phyloP scores from a whole-genome alignment of 2,329 filamentous ascomycete genomes.

The Geosmithia putterillii region DNA sequence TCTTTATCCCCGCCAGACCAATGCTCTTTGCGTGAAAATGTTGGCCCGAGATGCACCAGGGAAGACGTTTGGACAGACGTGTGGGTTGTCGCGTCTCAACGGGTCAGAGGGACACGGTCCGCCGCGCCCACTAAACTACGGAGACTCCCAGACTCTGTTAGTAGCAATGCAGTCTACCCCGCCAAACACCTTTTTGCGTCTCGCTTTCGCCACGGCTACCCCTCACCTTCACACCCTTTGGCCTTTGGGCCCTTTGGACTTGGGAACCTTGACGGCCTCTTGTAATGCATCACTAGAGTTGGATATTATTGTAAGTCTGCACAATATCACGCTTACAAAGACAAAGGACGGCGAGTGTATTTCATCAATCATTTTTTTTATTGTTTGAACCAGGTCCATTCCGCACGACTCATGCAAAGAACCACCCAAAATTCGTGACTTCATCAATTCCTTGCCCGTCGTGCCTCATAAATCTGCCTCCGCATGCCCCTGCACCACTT shows the following conservation, averaged over 20 bases:
- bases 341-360: background rate
- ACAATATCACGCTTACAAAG: background rate
- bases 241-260: background rate
- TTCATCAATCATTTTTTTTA: background rate
- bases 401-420: background rate
- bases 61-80: background rate
- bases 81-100: background rate
- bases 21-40: background rate
- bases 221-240: conserved; percentile 1
- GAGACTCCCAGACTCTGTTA: too few species aligned
- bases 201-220: background rate
- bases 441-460: conserved; percentile 3
- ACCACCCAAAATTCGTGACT: conserved; percentile 1
- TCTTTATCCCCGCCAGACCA: background rate
- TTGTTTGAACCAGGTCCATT: conserved; percentile 1
- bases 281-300: too few species aligned
- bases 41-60: background rate
- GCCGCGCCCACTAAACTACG: background rate
- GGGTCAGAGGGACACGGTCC: background rate
- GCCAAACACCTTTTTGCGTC: conserved; percentile 1
- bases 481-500: conserved; percentile 13
- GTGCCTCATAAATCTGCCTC: conserved; percentile 4
- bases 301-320: too few species aligned
- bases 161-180: background rate
- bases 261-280: background rate